Conservation (phyloP, 805 yeast species). For the Clavispora carvajalis region DNA sequence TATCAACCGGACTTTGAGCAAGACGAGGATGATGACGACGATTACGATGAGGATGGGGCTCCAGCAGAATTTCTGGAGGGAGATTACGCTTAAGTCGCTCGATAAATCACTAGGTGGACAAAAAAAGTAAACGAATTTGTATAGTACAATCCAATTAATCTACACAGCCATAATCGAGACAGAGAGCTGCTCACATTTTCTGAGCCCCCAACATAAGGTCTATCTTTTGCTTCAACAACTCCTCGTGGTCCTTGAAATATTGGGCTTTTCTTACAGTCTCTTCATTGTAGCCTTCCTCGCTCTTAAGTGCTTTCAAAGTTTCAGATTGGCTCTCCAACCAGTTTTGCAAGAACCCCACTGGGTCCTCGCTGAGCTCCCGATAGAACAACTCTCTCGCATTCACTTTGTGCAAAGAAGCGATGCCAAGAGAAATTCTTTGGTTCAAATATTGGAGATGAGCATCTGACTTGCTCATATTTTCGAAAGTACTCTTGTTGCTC, state of each 20-base stretch:
- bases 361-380: constrained; percentile 66
- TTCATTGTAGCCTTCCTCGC: constrained; percentile 87
- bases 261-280: constrained; percentile 81
- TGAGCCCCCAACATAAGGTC: constrained; percentile 62
- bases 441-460: constrained; percentile 38
- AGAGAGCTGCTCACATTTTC: constrained; percentile 7
- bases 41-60: constrained; percentile 9
- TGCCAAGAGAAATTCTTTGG: constrained; percentile 42
- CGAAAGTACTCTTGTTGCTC: constrained; percentile 35
- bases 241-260: constrained; percentile 67
- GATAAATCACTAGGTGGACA: not conserved
- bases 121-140: not conserved
- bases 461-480: constrained; percentile 40
- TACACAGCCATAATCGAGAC: not conserved
- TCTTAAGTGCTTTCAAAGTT: constrained; percentile 76
- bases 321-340: constrained; percentile 80
- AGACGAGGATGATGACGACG: constrained; percentile 8
- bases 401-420: constrained; percentile 49
- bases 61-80: constrained; percentile 10
- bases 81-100: not conserved
- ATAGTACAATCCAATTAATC: constrained; percentile 1
- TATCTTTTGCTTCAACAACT: constrained; percentile 67
- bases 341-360: constrained; percentile 64
- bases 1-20: constrained; percentile 1
- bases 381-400: constrained; percentile 74